Evolutionary conservation across 140 eudicot species (phyloP).

Genomic region (Erigeron philadelphicus): DNA sequence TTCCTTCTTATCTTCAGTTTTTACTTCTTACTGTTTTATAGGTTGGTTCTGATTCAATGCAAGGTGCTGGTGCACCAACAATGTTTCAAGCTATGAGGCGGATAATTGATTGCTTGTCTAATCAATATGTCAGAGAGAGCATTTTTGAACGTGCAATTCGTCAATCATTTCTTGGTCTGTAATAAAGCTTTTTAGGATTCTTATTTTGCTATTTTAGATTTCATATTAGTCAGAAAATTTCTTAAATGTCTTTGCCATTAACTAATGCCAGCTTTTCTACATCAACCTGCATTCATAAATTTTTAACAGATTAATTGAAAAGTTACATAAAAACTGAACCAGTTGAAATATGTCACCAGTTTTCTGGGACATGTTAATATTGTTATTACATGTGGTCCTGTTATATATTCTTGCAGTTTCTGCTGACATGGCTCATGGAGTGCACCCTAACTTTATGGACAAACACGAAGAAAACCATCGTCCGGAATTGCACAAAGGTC

Average conservation of each 20-base stretch:
- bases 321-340: neutral
- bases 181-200: neutral
- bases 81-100: conserved; percentile 95
- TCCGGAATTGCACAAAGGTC: conserved; percentile 78
- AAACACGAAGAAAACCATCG: conserved; percentile 93
- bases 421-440: conserved; percentile 99
- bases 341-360: conserved; percentile 1
- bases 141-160: conserved; percentile 75
- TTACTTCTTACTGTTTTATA: conserved; percentile 29
- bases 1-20: conserved; percentile 12
- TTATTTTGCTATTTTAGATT: conserved; percentile 9
- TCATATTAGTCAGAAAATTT: neutral
- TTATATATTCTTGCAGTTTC: conserved; percentile 50
- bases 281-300: neutral
- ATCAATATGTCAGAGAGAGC: conserved; percentile 49
- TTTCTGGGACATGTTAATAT: neutral
- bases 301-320: neutral
- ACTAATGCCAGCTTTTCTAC: neutral
- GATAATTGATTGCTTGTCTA: conserved; percentile 56
- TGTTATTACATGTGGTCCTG: neutral
- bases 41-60: conserved; percentile 93
- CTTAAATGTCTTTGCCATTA: neutral
- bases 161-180: conserved; percentile 76
- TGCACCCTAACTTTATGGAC: conserved; percentile 86
- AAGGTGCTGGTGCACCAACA: conserved; percentile 98